These are phyloP conservation scores for Mucor circinelloides DNA, from an alignment of 371 early-diverging fungal genomes.

Conservation along the genomic window DNA sequence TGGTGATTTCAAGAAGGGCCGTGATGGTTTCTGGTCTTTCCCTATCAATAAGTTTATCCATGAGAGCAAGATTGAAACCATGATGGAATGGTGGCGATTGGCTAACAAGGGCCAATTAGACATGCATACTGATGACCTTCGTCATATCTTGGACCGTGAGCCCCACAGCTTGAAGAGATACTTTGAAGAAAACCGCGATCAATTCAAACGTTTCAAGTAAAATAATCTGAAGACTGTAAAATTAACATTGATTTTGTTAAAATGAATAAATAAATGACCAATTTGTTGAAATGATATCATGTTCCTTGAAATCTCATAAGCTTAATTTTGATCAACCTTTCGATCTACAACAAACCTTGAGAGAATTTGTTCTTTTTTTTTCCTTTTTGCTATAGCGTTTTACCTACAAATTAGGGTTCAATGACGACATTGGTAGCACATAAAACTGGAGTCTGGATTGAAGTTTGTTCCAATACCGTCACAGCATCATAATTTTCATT, in stretches of 20 bases:
- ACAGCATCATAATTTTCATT: slow-evolving; percentile 6
- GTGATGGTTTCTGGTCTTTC: slow-evolving; percentile 27
- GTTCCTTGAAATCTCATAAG: not conserved
- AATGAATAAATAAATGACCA: not conserved
- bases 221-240: not conserved
- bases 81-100: slow-evolving; percentile 34
- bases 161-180: slow-evolving; percentile 35
- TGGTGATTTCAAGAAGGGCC: slow-evolving; percentile 8
- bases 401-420: not conserved
- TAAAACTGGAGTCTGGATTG: slow-evolving; percentile 10
- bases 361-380: not conserved
- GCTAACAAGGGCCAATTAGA: slow-evolving; percentile 30
- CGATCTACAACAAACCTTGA: not conserved
- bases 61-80: slow-evolving; percentile 24
- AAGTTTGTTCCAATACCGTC: slow-evolving; percentile 4
- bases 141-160: slow-evolving; percentile 29
- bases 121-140: slow-evolving; percentile 27
- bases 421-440: slow-evolving; percentile 16
- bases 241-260: not conserved
- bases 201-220: slow-evolving; percentile 41
- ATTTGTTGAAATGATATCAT: not conserved
- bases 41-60: slow-evolving; percentile 42
- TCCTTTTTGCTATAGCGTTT: not conserved
- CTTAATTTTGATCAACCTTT: not conserved
- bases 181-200: slow-evolving; percentile 40